phyloP scores from a whole-genome alignment of 2,329 filamentous ascomycete genomes.

The Byssoonygena ceratinophila region DNA sequence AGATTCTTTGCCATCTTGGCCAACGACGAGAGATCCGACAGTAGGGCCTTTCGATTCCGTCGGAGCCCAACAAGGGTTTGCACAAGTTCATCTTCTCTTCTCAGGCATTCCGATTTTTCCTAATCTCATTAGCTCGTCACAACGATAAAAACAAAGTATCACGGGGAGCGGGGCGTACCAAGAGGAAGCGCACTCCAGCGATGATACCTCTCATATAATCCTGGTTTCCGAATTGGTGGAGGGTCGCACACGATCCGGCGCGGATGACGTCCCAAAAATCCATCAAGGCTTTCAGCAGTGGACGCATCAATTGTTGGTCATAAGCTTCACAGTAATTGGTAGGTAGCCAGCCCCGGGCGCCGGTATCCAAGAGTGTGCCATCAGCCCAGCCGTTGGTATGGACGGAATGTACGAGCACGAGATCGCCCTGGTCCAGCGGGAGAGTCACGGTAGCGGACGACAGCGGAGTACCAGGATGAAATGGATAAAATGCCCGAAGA shows the following conservation, averaged over 20 bases:
- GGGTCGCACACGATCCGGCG: constrained; percentile 63
- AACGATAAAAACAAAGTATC: background rate
- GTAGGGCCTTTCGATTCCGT: constrained; percentile 69
- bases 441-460: constrained; percentile 81
- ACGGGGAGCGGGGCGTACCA: constrained; percentile 50
- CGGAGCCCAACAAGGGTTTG: constrained; percentile 65
- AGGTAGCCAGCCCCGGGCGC: constrained; percentile 85
- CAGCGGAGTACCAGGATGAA: constrained; percentile 66
- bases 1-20: constrained; percentile 82
- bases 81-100: constrained; percentile 65
- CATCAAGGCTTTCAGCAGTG: constrained; percentile 71
- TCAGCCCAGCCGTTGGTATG: constrained; percentile 99
- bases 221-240: constrained; percentile 73
- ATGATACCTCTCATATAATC: constrained; percentile 93
- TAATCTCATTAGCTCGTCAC: constrained; percentile 31
- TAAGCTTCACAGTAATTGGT: constrained; percentile 98
- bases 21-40: constrained; percentile 79
- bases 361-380: constrained; percentile 75
- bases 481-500: constrained; percentile 85
- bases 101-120: constrained; percentile 83
- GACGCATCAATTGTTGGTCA: constrained; percentile 76
- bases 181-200: constrained; percentile 76
- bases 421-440: constrained; percentile 77
- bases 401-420: constrained; percentile 88
- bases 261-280: constrained; percentile 87